Conservation (phyloP, 441 rosid species). For the Eruca vesicaria region DNA sequence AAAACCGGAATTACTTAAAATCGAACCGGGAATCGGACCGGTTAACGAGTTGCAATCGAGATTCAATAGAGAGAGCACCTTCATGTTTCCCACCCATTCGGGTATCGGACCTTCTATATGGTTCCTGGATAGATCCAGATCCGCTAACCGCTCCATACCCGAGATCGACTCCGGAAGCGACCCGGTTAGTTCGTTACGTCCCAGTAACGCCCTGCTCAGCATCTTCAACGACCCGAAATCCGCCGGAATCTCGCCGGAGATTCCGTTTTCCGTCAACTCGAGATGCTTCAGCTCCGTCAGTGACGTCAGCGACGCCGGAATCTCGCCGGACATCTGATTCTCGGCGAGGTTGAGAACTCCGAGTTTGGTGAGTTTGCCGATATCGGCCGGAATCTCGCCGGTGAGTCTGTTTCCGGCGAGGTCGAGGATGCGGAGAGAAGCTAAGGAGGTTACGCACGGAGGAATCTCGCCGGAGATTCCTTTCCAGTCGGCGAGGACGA, state of each 20-base stretch:
- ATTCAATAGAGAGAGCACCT: slow-evolving; percentile 64
- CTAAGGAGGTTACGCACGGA: slow-evolving; percentile 51
- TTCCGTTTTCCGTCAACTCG: slow-evolving; percentile 51
- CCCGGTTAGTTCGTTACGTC: slow-evolving; percentile 72
- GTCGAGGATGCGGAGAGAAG: slow-evolving; percentile 72
- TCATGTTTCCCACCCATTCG: slow-evolving; percentile 59
- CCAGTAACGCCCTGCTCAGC: slow-evolving; percentile 77
- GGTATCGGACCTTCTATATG: slow-evolving; percentile 59
- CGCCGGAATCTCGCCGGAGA: slow-evolving; percentile 55
- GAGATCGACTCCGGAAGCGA: slow-evolving; percentile 63
- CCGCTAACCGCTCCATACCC: slow-evolving; percentile 66
- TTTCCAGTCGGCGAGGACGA: slow-evolving; percentile 73
- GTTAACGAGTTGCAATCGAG: slow-evolving; percentile 58
- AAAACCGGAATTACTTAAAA: slow-evolving; percentile 55
- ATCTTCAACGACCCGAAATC: slow-evolving; percentile 67
- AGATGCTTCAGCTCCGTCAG: slow-evolving; percentile 58
- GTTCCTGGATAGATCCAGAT: slow-evolving; percentile 71
- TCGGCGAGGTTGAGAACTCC: slow-evolving; percentile 66
- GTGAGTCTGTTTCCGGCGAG: slow-evolving; percentile 63
- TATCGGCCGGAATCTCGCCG: slow-evolving; percentile 50
- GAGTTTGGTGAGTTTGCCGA: slow-evolving; percentile 55
- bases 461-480: slow-evolving; percentile 72
- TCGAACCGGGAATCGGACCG: slow-evolving; percentile 55
- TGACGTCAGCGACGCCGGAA: slow-evolving; percentile 53
- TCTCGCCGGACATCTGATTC: slow-evolving; percentile 55